phyloP scores from a whole-genome alignment of 768 basidiomycete species.

The Termitomyces sp. region DNA sequence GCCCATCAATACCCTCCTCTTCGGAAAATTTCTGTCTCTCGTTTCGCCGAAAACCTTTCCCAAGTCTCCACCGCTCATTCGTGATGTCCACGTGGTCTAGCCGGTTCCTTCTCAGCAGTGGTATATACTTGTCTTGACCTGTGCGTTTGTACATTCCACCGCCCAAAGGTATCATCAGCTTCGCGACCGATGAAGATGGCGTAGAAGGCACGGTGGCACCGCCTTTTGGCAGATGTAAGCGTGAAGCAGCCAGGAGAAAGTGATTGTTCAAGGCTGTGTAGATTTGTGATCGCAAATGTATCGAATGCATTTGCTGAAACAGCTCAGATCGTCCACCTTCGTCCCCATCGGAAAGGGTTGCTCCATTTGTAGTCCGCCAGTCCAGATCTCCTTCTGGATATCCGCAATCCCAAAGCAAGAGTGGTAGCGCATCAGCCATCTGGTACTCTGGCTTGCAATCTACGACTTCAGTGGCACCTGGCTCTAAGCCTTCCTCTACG shows the following conservation, averaged over 20 bases:
- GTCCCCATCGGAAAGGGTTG: constrained; percentile 11
- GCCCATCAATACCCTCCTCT: constrained; percentile 12
- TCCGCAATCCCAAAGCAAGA: constrained; percentile 88
- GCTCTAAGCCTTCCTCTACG: constrained; percentile 42
- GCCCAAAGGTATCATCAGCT: constrained; percentile 57
- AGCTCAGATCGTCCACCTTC: constrained; percentile 30
- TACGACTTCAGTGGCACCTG: constrained; percentile 41
- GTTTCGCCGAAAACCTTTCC: constrained; percentile 49
- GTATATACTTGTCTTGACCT: constrained; percentile 49
- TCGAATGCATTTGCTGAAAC: constrained; percentile 46
- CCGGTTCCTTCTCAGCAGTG: constrained; percentile 61
- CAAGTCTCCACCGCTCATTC: constrained; percentile 76
- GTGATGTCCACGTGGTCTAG: constrained; percentile 65
- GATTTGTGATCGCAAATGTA: constrained; percentile 57
- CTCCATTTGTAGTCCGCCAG: constrained; percentile 52
- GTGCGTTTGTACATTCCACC: constrained; percentile 62
- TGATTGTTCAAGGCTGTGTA: constrained; percentile 59
- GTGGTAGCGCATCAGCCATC: constrained; percentile 89
- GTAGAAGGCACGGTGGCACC: constrained; percentile 26
- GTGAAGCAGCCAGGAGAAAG: constrained; percentile 53
- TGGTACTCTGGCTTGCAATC: constrained; percentile 82
- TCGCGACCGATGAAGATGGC: not conserved
- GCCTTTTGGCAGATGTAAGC: constrained; percentile 34
- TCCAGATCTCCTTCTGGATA: constrained; percentile 61
- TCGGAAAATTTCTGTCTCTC: constrained; percentile 25